These are phyloP conservation scores for Globisporangium rhizosaccharum DNA, from an alignment of 352 stramenopile genomes.

Conservation along the genomic window DNA sequence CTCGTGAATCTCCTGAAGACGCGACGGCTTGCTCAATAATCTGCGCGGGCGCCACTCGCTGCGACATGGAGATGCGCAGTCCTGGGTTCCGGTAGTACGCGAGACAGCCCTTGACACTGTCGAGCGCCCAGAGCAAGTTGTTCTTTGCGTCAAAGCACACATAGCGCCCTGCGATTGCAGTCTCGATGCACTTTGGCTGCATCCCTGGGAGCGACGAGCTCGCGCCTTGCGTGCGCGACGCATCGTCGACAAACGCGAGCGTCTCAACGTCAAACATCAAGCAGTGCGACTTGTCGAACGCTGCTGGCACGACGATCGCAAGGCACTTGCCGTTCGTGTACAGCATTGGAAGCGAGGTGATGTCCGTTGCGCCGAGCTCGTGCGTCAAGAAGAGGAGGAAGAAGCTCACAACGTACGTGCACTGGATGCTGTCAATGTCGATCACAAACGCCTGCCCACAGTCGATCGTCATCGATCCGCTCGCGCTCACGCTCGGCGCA, in stretches of 20 bases:
- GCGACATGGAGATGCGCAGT: conserved; percentile 31
- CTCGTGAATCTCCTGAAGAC: no score
- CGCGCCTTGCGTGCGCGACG: not conserved
- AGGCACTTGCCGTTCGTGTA: conserved; percentile 35
- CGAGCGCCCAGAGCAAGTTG: conserved; percentile 39
- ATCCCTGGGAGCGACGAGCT: not conserved
- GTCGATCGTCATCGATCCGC: conserved; percentile 12
- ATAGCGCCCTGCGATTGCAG: conserved; percentile 13
- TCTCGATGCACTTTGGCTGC: conserved; percentile 22
- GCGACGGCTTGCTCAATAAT: conserved; percentile 1
- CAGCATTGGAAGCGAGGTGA: conserved; percentile 24
- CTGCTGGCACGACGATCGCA: conserved; percentile 23
- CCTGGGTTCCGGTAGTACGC: conserved; percentile 37
- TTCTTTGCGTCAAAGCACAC: conserved; percentile 52
- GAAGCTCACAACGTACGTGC: conserved; percentile 26
- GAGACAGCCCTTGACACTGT: conserved; percentile 24
- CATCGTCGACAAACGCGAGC: conserved; percentile 1
- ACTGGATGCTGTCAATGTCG: conserved; percentile 31
- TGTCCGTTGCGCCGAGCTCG: conserved; percentile 20
- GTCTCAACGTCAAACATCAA: conserved; percentile 49
- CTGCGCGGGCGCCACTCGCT: conserved; percentile 13
- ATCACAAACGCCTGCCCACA: conserved; percentile 29
- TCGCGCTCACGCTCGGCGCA: conserved; percentile 6
- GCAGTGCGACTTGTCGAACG: conserved; percentile 25
- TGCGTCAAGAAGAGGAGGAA: conserved; percentile 30